Base-by-base conservation (phyloP, 1,139 yeast species). In the Kluyveromyces sp. region DNA sequence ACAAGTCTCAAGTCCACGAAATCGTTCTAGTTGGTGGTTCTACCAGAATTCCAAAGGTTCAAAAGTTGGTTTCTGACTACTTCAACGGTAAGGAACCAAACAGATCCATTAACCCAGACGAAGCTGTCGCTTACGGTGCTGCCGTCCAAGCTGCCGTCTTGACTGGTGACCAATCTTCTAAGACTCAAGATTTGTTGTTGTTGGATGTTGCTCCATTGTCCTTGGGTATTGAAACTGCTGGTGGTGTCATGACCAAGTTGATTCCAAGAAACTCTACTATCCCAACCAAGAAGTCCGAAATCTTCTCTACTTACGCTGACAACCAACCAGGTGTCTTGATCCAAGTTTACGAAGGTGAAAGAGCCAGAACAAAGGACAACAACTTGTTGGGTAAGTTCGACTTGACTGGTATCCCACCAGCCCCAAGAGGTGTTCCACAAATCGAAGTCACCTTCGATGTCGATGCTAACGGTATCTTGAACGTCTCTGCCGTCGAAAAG, bases 61-160 rank as follows among this genome's bases (percentile, higher is more conserved):
- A 85, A 75, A 84, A 83, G 73, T 76, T 84, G 71, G 81, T 84
- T 47, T 81, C 89, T 55, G 92, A 84, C 74, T 83, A 77, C 82
- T 85, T 85, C 72, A 85, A 84, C 71, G 95, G 95, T 69, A 85
- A 85, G 78, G 87, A 83, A 72, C 87, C 86, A 70, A 85, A 84
- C 78, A 84, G 83, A 80, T 81, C 84, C 56, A 82, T 82, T 70
- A 82, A 82, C 82, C 88, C 89, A 81, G 95, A 89, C 74, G 96
- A 88, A 77, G 96, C 96, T 67, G 96, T 88, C 69, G 96, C 96
- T 57, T 88, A 85, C 71, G 96, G 96, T 79, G 96, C 96, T 52
- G 96, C 96, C 58, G 96, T 88, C 56, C 96, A 89, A 75, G 97
- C 95, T 53, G 96, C 96, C 75, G 89, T 89, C 63, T 76, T 89